A percentile compares a stretch with the other conserved stretches of the same genome.
phyloP scores from a whole-genome alignment of 768 basidiomycete genomes.

The Rhodocollybia butyracea region DNA sequence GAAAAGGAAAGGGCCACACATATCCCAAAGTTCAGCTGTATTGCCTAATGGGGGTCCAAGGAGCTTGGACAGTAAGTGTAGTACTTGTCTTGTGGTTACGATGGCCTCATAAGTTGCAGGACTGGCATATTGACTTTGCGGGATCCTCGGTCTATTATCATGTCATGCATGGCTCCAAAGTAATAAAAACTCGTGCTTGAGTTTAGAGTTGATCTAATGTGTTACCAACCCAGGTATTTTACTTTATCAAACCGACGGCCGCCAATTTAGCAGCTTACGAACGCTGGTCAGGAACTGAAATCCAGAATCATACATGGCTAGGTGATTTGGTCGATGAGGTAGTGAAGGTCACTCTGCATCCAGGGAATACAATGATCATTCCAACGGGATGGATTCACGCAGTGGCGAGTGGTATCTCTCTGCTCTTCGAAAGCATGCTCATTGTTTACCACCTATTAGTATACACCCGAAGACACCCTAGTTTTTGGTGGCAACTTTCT shows the following conservation, averaged over 20 bases:
- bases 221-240: conserved; percentile 87
- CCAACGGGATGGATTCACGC: conserved; percentile 98
- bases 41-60: conserved; percentile 92
- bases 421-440: not conserved
- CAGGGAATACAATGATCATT: conserved; percentile 90
- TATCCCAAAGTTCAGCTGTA: conserved; percentile 96
- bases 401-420: conserved; percentile 56
- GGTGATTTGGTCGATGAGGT: conserved; percentile 94
- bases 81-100: not conserved
- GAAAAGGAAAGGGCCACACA: conserved; percentile 65
- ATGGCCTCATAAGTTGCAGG: conserved; percentile 42
- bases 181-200: conserved; percentile 22
- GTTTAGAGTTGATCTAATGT: not conserved
- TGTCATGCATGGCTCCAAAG: conserved; percentile 83
- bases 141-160: conserved; percentile 99
- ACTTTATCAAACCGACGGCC: conserved; percentile 88
- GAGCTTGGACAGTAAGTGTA: conserved; percentile 87
- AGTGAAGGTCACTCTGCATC: conserved; percentile 70
- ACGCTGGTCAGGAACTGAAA: conserved; percentile 89
- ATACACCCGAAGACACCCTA: conserved; percentile 88
- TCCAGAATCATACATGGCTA: conserved; percentile 86
- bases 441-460: conserved; percentile 37
- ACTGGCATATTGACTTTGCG: conserved; percentile 99
- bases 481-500: conserved; percentile 98
- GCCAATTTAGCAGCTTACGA: conserved; percentile 89